Conservation (phyloP, 768 basidiomycete genomes). For the Pleurotus tuoliensis region DNA sequence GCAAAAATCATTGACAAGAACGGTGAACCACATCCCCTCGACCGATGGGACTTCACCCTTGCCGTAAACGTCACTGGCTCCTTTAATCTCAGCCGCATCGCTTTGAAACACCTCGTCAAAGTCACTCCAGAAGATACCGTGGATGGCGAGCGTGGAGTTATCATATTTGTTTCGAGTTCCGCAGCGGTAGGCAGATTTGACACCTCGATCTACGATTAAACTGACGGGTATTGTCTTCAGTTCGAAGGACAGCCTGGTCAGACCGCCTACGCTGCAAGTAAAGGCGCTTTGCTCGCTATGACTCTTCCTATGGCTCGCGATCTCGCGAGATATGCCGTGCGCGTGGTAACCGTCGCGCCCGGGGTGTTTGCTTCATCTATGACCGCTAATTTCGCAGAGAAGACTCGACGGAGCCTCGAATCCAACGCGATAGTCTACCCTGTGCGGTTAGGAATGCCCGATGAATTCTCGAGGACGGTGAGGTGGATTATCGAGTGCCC, state of each 20-base stretch:
- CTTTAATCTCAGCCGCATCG: slow-evolving; percentile 56
- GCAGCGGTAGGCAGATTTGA: slow-evolving; percentile 38
- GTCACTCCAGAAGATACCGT: slow-evolving; percentile 39
- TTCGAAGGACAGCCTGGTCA: slow-evolving; percentile 58
- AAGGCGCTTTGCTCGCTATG: slow-evolving; percentile 55
- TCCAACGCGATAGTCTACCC: slow-evolving; percentile 40
- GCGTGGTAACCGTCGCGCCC: slow-evolving; percentile 55
- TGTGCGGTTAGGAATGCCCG: slow-evolving; percentile 40
- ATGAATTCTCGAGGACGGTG: slow-evolving; percentile 49
- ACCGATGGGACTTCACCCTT: slow-evolving; percentile 49
- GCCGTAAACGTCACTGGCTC: slow-evolving; percentile 55
- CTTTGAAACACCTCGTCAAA: slow-evolving; percentile 44
- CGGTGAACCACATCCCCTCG: slow-evolving; percentile 43
- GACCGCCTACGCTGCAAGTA: slow-evolving; percentile 50
- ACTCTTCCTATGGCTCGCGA: slow-evolving; percentile 61
- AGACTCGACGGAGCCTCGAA: slow-evolving; percentile 33
- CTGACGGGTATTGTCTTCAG: slow-evolving; percentile 20
- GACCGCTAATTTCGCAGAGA: slow-evolving; percentile 32
- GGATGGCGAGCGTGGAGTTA: slow-evolving; percentile 55
- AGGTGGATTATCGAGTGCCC: slow-evolving; percentile 46
- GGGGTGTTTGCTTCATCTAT: slow-evolving; percentile 47
- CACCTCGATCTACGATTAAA: background rate
- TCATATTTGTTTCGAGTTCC: slow-evolving; percentile 54
- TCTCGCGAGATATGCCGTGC: slow-evolving; percentile 45
- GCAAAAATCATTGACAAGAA: slow-evolving; percentile 42